Evolutionary conservation across 257 asterid species (phyloP).

Genomic region (Striga asiatica): DNA sequence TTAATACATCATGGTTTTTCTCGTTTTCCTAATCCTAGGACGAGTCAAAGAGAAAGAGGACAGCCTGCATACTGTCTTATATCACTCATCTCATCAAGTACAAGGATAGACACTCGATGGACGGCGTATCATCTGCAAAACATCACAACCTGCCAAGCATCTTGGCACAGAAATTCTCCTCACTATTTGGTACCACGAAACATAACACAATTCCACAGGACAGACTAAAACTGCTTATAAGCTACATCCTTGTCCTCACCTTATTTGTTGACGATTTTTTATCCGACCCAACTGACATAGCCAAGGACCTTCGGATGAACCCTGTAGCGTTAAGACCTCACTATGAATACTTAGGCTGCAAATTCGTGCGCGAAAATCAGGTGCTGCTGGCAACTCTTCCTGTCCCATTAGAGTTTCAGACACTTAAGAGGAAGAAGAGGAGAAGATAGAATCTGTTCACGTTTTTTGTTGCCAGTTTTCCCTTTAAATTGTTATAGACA

Average conservation of each 20-base stretch:
- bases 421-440: constrained; percentile 31
- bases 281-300: constrained; percentile 54
- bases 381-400: constrained; percentile 48
- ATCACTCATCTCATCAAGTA: constrained; percentile 73
- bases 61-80: constrained; percentile 64
- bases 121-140: constrained; percentile 55
- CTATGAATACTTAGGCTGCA: constrained; percentile 70
- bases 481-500: too few relatives aligned
- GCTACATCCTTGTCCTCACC: constrained; percentile 70
- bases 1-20: neutral
- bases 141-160: constrained; percentile 54
- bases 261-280: constrained; percentile 60
- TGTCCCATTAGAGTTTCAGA: constrained; percentile 51
- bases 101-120: constrained; percentile 74
- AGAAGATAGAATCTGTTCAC: too few relatives aligned
- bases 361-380: constrained; percentile 38
- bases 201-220: constrained; percentile 39
- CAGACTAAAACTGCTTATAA: constrained; percentile 43
- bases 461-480: too few relatives aligned
- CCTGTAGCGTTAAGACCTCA: constrained; percentile 27
- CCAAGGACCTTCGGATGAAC: constrained; percentile 63
- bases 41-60: constrained; percentile 29
- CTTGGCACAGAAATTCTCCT: constrained; percentile 50
- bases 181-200: constrained; percentile 38
- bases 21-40: constrained; percentile 31